These are phyloP conservation scores for Calonectria crousiana DNA, from an alignment of 2,329 filamentous ascomycete genomes.

Conservation along the genomic window DNA sequence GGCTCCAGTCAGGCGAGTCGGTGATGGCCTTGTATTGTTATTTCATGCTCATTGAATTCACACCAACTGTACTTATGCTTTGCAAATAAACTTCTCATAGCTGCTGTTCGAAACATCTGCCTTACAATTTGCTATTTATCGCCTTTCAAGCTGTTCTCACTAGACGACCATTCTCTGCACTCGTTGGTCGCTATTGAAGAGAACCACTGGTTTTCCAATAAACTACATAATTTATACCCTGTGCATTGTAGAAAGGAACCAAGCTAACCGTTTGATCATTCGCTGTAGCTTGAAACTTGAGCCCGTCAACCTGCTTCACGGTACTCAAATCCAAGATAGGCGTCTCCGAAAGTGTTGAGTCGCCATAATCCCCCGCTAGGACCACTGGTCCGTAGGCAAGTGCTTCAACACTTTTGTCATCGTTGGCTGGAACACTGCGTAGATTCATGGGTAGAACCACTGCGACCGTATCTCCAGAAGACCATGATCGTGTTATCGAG, in stretches of 20 bases:
- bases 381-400: conserved; percentile 61
- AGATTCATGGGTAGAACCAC: conserved; percentile 61
- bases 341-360: conserved; percentile 33
- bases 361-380: conserved; percentile 60
- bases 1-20: too few relatives aligned
- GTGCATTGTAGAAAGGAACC: conserved; percentile 56
- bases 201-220: conserved; percentile 50
- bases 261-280: conserved; percentile 47
- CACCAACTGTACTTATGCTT: background rate
- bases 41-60: background rate
- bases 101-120: background rate
- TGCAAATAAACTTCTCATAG: background rate
- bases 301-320: conserved; percentile 38
- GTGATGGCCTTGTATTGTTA: background rate
- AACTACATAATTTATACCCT: conserved; percentile 57
- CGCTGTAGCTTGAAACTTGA: conserved; percentile 51
- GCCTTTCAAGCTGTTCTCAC: background rate
- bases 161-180: background rate
- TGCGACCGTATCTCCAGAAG: conserved; percentile 55
- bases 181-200: background rate
- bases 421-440: conserved; percentile 59
- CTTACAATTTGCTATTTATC: background rate
- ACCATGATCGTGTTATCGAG: conserved; percentile 56
- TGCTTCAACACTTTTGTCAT: conserved; percentile 57
- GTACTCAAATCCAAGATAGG: conserved; percentile 48